These are phyloP conservation scores for Collybiopsis luxurians DNA, from an alignment of 768 basidiomycete genomes.

Conservation along the genomic window DNA sequence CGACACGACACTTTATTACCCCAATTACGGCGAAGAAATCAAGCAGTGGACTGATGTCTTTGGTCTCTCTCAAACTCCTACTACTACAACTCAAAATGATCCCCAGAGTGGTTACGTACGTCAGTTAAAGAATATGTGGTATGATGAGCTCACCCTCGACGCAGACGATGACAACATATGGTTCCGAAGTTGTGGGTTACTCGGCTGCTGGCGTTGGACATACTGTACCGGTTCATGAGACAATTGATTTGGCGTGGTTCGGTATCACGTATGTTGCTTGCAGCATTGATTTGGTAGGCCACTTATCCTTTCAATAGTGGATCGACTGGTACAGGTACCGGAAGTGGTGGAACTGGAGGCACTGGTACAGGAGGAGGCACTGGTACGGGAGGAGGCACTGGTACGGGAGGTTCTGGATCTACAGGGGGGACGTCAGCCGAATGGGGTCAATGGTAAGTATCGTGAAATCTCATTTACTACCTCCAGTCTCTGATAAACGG, in stretches of 20 bases:
- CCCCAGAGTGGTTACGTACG: constrained; percentile 45
- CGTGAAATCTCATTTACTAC: not conserved
- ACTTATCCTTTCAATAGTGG: too few relatives aligned
- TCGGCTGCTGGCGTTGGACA: constrained; percentile 47
- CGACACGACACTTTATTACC: constrained; percentile 48
- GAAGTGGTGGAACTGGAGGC: not conserved
- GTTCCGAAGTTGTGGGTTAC: constrained; percentile 36
- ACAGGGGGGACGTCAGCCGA: constrained; percentile 30
- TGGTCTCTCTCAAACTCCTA: constrained; percentile 39
- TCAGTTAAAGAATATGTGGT: too few relatives aligned
- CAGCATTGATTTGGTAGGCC: too few relatives aligned
- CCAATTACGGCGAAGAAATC: constrained; percentile 49
- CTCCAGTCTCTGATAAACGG: not conserved
- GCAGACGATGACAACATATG: constrained; percentile 46
- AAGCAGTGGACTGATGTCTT: constrained; percentile 59
- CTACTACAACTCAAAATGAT: constrained; percentile 34
- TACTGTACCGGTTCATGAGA: constrained; percentile 47
- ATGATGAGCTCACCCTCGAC: too few relatives aligned
- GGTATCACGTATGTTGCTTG: constrained; percentile 30
- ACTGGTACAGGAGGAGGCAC: not conserved
- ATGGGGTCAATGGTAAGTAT: constrained; percentile 34
- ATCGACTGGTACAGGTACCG: not conserved
- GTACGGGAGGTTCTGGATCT: too few relatives aligned
- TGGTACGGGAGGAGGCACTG: constrained; percentile 9
- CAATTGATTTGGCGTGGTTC: constrained; percentile 46